Conservation (phyloP, 2,329 filamentous ascomycete genomes). For the Aspergillus sojae region DNA sequence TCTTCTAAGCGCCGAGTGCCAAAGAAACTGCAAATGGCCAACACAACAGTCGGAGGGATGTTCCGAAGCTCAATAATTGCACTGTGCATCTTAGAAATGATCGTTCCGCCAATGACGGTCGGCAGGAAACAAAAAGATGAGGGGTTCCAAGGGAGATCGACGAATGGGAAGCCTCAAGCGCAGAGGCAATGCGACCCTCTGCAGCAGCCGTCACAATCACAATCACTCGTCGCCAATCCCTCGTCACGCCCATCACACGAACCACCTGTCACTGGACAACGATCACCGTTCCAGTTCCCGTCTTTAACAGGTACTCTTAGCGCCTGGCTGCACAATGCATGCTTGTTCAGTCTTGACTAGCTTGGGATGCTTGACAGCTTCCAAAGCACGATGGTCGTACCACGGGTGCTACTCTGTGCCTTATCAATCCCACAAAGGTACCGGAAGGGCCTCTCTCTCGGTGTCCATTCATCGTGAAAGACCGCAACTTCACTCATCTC, state of each 20-base stretch:
- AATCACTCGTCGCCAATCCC: conserved; percentile 21
- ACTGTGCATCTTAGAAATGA: background rate
- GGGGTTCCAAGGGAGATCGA: conserved; percentile 8
- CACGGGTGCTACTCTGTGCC: background rate
- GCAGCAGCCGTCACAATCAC: conserved; percentile 39
- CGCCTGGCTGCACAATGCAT: conserved; percentile 16
- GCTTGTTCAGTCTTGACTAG: conserved; percentile 15
- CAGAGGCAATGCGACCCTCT: conserved; percentile 25
- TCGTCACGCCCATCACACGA: conserved; percentile 29
- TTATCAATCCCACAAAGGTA: conserved; percentile 15
- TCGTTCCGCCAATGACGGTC: background rate
- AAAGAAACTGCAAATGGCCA: background rate
- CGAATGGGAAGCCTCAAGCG: conserved; percentile 17
- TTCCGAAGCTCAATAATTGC: background rate
- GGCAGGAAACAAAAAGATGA: background rate
- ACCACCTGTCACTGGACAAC: conserved; percentile 8
- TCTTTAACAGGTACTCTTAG: conserved; percentile 16
- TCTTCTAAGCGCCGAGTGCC: background rate
- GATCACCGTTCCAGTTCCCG: background rate
- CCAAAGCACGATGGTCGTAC: background rate
- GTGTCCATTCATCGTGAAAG: background rate
- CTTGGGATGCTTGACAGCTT: background rate
- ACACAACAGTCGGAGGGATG: background rate
- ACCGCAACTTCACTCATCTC: background rate
- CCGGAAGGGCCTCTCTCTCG: background rate